phyloP scores from a whole-genome alignment of 2,329 filamentous ascomycete genomes.

The Phialemoniopsis sp. region DNA sequence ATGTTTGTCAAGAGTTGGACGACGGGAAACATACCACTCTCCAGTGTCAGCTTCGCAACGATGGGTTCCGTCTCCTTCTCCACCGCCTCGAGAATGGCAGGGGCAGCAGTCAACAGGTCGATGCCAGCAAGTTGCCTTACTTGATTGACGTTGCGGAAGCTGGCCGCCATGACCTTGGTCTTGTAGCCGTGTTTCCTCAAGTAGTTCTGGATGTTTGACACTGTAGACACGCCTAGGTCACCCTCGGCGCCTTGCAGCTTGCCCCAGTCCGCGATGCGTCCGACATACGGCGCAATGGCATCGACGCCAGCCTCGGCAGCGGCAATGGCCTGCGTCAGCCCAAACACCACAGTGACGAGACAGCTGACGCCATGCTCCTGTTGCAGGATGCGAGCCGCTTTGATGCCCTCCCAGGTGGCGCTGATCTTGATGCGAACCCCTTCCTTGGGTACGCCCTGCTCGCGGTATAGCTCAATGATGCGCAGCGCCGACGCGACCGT shows the following conservation, averaged over 20 bases:
- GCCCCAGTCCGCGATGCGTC: constrained; percentile 77
- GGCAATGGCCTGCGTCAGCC: constrained; percentile 67
- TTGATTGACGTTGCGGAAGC: constrained; percentile 70
- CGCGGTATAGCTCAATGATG: constrained; percentile 73
- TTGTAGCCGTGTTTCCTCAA: constrained; percentile 80
- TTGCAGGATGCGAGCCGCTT: constrained; percentile 70
- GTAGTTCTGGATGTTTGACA: constrained; percentile 74
- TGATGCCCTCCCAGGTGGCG: constrained; percentile 76
- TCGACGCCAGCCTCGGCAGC: constrained; percentile 71
- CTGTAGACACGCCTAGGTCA: constrained; percentile 73
- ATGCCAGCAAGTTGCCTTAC: constrained; percentile 74
- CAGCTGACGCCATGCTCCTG: constrained; percentile 65
- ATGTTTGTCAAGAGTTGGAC: no score
- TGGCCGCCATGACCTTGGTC: constrained; percentile 78
- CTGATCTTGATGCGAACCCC: constrained; percentile 75
- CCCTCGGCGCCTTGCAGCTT: constrained; percentile 72
- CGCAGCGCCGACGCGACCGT: constrained; percentile 70
- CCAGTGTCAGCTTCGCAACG: constrained; percentile 65
- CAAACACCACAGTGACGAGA: constrained; percentile 80
- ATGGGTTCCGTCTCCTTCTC: constrained; percentile 64
- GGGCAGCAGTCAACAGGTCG: constrained; percentile 61
- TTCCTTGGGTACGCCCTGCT: constrained; percentile 65
- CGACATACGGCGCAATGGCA: constrained; percentile 77
- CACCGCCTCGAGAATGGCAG: constrained; percentile 55
- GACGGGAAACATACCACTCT: constrained; percentile 44